phyloP scores from a whole-genome alignment of 305 asterid genomes.

The Fraxinus greggii region DNA sequence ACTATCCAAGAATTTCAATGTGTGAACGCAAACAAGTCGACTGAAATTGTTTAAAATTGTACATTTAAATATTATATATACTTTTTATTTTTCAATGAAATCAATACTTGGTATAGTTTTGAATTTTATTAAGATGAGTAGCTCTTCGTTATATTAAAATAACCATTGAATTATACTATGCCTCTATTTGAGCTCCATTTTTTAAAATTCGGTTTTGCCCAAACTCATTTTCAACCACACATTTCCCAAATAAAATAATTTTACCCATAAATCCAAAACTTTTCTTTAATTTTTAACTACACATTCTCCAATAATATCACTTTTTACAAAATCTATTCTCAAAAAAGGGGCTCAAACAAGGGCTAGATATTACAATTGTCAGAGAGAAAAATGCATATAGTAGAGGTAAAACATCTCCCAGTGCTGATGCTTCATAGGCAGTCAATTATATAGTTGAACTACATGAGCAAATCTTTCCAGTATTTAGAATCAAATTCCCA shows the following conservation, averaged over 20 bases:
- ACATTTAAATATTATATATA: not conserved
- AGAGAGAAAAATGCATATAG: not conserved
- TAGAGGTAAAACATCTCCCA: not conserved
- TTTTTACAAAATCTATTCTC: not conserved
- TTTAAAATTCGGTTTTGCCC: not conserved
- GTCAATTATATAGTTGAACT: not conserved
- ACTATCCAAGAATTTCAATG: too few relatives aligned
- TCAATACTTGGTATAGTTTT: not conserved
- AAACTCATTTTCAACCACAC: not conserved
- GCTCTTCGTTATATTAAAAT: not conserved
- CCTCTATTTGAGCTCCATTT: not conserved
- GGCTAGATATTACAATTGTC: not conserved
- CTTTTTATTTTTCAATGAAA: not conserved
- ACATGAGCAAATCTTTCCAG: not conserved
- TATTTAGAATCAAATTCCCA: constrained; percentile 17
- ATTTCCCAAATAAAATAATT: too few relatives aligned
- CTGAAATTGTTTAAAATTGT: not conserved
- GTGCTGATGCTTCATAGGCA: not conserved
- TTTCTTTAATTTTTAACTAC: not conserved
- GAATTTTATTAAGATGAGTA: not conserved
- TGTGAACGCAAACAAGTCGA: not conserved
- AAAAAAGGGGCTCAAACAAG: not conserved
- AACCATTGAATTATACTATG: not conserved
- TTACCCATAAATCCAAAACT: not conserved
- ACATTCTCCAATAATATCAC: not conserved